Evolutionary conservation across 106 monocot genomes (phyloP), one percentile per base, ranked within the genome.

Genomic region (Apostasia ramifera): DNA sequence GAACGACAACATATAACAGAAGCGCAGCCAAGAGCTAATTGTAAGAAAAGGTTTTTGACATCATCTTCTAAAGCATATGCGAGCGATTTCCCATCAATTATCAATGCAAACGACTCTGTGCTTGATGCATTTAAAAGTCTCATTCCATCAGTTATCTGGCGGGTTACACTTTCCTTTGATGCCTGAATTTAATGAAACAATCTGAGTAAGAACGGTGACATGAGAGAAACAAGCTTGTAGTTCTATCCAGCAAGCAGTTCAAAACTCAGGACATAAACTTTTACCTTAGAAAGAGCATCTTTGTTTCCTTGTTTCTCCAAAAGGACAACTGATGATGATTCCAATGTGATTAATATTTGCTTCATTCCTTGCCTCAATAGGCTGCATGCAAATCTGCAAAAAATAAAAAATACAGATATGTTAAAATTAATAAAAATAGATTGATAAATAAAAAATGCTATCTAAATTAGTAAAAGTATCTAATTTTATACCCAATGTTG

Each of bases 1-100:
- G 92, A 92, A 38, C 92, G 88, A 59, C 95, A 97, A 66, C 95
- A 97, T 74, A 97, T 97, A 15, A 97, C 95, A 13, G 95, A 97
- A 56, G 84, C 91, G 83, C 95, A 97, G 10, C 70, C 58, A 57
- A 89, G 41, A 9, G 92, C 92, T 60, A 92, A 74, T 10, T 80
- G 68, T 45, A 92, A 79, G 61, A 97, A 92, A 8, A 55, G 44
- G 59, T 77, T 66, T 56, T 89, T 97, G 26, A 86, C 78, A 75
- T 74, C 69, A 54, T 89, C 86, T 62, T 86, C 84, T 42, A 97
- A 73, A 44, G 95, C 95, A 66, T 79, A 97, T 53, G 89, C 52
- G 40, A 97, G 84, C 2, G 92, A 92, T 59, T 87, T 86, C 13
- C 95, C 92, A 74, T 97, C 95, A 57, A 97, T 92, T 40, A 97